Evolutionary conservation across 805 yeast species (phyloP).

Genomic region (Candida sonorensis): DNA sequence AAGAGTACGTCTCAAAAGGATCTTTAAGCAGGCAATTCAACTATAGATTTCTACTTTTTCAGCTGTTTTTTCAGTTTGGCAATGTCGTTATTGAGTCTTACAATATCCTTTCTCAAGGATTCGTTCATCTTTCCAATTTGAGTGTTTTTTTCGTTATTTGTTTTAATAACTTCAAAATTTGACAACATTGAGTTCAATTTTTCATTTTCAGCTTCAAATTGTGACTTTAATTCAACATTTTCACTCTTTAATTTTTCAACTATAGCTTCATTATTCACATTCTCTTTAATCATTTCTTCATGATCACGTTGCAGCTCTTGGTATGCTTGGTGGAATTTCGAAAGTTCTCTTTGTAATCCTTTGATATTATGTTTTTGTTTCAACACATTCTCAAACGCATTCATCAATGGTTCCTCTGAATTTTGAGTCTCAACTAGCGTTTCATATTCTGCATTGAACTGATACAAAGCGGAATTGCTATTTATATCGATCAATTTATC

Average conservation of each 20-base stretch:
- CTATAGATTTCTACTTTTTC: conserved; percentile 1
- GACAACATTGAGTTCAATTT: conserved; percentile 18
- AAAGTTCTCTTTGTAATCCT: conserved; percentile 10
- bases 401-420: background rate
- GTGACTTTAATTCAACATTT: conserved; percentile 14
- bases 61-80: conserved; percentile 7
- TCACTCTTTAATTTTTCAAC: conserved; percentile 13
- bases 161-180: conserved; percentile 27
- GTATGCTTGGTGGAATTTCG: conserved; percentile 13
- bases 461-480: conserved; percentile 3
- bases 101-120: conserved; percentile 20
- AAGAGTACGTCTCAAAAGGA: too few relatives aligned
- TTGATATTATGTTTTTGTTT: conserved; percentile 9
- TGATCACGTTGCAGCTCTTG: conserved; percentile 25
- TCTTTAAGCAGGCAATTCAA: too few relatives aligned
- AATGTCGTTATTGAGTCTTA: conserved; percentile 16
- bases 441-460: conserved; percentile 9
- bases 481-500: background rate
- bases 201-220: conserved; percentile 7
- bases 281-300: conserved; percentile 28
- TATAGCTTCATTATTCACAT: conserved; percentile 20
- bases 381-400: conserved; percentile 1
- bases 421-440: conserved; percentile 2
- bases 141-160: conserved; percentile 25
- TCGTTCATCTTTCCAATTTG: conserved; percentile 24